Conservation (phyloP, 73 alveolate species). For the Blepharisma japonicum region DNA sequence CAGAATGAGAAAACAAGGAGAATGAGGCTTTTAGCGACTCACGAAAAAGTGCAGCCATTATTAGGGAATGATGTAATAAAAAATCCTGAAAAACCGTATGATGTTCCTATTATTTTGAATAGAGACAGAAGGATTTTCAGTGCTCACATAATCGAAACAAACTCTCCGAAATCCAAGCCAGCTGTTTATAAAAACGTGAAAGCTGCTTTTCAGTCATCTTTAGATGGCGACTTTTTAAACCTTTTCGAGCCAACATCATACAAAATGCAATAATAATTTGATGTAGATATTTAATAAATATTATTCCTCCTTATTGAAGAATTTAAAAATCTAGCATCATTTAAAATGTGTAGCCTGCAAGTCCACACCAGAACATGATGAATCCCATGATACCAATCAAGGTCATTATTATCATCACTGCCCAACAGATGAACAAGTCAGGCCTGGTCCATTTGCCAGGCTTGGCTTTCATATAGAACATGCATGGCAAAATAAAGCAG, state of each 20-base stretch:
- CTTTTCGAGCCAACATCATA: neutral
- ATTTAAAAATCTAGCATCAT: too few relatives aligned
- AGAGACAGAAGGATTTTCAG: neutral
- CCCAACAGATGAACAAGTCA: conserved; percentile 19
- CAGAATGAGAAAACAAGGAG: conserved; percentile 7
- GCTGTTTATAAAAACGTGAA: neutral
- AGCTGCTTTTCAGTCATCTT: neutral
- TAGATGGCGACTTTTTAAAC: neutral
- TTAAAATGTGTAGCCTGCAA: too few relatives aligned
- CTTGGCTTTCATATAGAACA: conserved; percentile 45
- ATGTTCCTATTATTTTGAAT: neutral
- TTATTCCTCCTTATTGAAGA: too few relatives aligned
- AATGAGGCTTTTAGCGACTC: neutral
- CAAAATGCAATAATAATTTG: too few relatives aligned
- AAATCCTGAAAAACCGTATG: neutral
- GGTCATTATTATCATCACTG: conserved; percentile 12
- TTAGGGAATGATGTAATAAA: neutral
- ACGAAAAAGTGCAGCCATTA: neutral
- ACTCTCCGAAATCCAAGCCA: neutral
- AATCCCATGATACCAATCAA: conserved; percentile 6
- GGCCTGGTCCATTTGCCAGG: conserved; percentile 26
- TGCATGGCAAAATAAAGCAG: conserved; percentile 53
- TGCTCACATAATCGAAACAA: neutral
- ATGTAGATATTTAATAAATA: too few relatives aligned
- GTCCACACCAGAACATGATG: conserved; percentile 1